These are phyloP conservation scores for Spathaspora girioi DNA, from an alignment of 805 yeast species.

Conservation along the genomic window DNA sequence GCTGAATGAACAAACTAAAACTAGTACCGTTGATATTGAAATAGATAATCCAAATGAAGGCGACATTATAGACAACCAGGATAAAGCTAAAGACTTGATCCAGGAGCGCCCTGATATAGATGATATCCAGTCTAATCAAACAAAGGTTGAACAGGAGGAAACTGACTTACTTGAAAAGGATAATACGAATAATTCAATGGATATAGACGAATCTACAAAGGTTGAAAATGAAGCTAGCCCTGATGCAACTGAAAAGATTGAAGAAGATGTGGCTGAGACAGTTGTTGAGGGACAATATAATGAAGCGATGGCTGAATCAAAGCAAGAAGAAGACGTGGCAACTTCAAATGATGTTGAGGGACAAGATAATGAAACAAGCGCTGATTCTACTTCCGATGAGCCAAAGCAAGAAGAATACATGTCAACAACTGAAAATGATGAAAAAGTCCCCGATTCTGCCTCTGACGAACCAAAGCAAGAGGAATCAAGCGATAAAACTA, in stretches of 20 bases:
- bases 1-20: too few relatives aligned
- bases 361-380: not conserved
- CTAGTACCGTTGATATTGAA: not conserved
- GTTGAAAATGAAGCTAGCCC: not conserved
- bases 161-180: not conserved
- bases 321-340: not conserved
- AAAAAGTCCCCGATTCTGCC: not conserved
- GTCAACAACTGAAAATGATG: not conserved
- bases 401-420: not conserved
- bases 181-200: not conserved
- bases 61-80: not conserved
- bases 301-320: not conserved
- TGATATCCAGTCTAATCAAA: not conserved
- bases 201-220: not conserved
- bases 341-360: not conserved
- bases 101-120: not conserved
- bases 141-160: not conserved
- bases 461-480: slow-evolving; percentile 1
- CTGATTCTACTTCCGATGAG: not conserved
- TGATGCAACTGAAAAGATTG: slow-evolving; percentile 1
- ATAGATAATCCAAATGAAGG: not conserved
- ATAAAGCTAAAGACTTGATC: not conserved
- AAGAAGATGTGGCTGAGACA: not conserved
- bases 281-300: slow-evolving; percentile 1
- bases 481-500: not conserved